Evolutionary conservation across 148 eudicot species (phyloP).

Genomic region (Pharnaceum exiguum): DNA sequence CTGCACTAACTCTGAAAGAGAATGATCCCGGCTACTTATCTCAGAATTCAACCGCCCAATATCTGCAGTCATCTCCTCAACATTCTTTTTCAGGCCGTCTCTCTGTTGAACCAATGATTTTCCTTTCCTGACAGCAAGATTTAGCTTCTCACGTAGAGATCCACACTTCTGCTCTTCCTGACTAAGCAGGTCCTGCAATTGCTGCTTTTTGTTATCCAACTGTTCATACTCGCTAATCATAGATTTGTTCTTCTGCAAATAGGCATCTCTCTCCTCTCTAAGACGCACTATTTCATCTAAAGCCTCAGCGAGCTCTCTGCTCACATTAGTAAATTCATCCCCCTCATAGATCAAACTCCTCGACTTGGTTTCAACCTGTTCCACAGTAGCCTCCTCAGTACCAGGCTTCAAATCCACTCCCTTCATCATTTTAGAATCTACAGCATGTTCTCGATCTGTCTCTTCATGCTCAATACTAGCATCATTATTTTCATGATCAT

Average conservation of each 20-base stretch:
- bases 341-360: constrained; percentile 28
- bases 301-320: constrained; percentile 52
- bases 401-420: constrained; percentile 18
- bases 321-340: constrained; percentile 33
- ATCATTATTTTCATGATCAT: constrained; percentile 18
- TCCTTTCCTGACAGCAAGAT: constrained; percentile 91
- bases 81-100: constrained; percentile 72
- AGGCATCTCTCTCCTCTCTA: constrained; percentile 55
- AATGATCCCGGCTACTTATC: constrained; percentile 38
- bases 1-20: constrained; percentile 46
- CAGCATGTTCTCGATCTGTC: constrained; percentile 4
- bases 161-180: constrained; percentile 93
- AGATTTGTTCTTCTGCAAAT: constrained; percentile 42
- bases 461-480: constrained; percentile 15
- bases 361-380: constrained; percentile 21
- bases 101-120: constrained; percentile 88
- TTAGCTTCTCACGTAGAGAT: constrained; percentile 83
- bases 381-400: constrained; percentile 16
- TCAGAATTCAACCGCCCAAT: constrained; percentile 55
- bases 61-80: constrained; percentile 58
- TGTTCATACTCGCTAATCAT: constrained; percentile 47
- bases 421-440: constrained; percentile 6
- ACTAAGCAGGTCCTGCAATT: constrained; percentile 54
- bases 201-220: constrained; percentile 33
- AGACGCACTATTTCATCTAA: constrained; percentile 39